Base-by-base conservation (phyloP, 495 filamentous ascomycete species). In the Podospora bellae-mahoneyi region DNA sequence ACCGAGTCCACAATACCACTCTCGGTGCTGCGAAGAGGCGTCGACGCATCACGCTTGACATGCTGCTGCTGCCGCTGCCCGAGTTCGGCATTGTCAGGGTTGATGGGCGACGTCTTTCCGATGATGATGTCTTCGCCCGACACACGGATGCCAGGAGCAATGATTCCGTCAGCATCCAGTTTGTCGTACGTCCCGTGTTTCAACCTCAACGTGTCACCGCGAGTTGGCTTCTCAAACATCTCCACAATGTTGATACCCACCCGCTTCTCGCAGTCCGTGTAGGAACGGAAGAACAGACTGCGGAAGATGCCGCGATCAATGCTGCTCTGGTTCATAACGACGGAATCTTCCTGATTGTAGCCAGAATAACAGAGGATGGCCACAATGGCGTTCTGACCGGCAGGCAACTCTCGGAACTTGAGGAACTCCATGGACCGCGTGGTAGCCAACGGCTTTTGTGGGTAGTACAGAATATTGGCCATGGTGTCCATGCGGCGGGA, bases 341-440 rank as follows among this genome's bases (percentile, higher is more conserved):
- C 95, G 26, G 95, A 98, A 87, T 99, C 95, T 92, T 99, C 95
- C 78, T 98, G 96, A 77, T 99, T 98, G 85, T 98, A 99, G n/a
- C 95, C 95, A 18, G 93, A 97, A 80, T 98, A 99, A 77, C 90
- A 93, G 59, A 91, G 86, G 82, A 99, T 98, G 48, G 96, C 95
- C 15, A 99, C 95, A 73, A 99, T 98, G 23, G 95, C 95, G 73
- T 99, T 99, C 79, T 99, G 95, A 6, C 95, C 95, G 28, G 95
- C 95, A 2, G 95, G 95, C 64, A 99, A 82, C 78, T 99, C 96
- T 74, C 95, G 87, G 87, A 98, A 99, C 68, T 96, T 97, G 71
- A 99, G 83, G 79, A 92, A 98, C 78, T 99, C 95, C 96, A 99
- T 99, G 1, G 93, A 96, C 27, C 95, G 88, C 15, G 95, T 99